A percentile compares a stretch with the other conserved stretches of the same genome.
phyloP scores from a whole-genome alignment of 495 filamentous ascomycete species.

The Tuber brumale region DNA sequence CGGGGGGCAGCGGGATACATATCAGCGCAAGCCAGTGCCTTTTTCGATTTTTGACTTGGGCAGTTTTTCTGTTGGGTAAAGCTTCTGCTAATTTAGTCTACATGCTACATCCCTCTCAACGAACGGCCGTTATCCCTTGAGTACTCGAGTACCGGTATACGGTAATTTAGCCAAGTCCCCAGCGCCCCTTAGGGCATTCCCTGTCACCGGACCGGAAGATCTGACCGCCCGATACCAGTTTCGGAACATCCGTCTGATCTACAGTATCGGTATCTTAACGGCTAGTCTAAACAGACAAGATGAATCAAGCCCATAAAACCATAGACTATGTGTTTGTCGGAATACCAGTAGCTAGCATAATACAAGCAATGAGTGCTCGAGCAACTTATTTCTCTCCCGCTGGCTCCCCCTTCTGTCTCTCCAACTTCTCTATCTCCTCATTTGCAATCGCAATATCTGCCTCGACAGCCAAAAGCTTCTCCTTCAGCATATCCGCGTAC shows the following conservation, averaged over 20 bases:
- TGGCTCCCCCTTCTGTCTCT: slow-evolving; percentile 35
- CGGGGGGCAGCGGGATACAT: not conserved
- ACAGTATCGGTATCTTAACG: not conserved
- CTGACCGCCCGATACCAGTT: slow-evolving; percentile 1
- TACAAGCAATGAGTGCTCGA: not conserved
- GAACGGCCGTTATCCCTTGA: not conserved
- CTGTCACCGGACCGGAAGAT: not conserved
- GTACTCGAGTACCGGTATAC: too few relatives aligned
- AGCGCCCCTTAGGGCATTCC: not conserved
- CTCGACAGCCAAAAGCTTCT: slow-evolving; percentile 70
- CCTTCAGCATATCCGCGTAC: slow-evolving; percentile 66
- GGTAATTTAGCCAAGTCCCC: not conserved
- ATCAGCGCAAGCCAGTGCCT: not conserved
- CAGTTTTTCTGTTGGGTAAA: not conserved
- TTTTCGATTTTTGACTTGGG: not conserved
- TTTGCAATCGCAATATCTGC: slow-evolving; percentile 81
- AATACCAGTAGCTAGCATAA: not conserved
- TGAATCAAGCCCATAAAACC: not conserved
- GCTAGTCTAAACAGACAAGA: not conserved
- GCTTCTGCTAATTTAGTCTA: not conserved
- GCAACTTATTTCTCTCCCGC: slow-evolving; percentile 5
- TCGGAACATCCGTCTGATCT: not conserved
- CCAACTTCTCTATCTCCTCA: slow-evolving; percentile 65
- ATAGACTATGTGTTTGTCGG: not conserved
- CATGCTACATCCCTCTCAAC: not conserved